These are phyloP conservation scores for Trametes versicolor DNA, from an alignment of 1,284 basidiomycete genomes.

Conservation along the genomic window DNA sequence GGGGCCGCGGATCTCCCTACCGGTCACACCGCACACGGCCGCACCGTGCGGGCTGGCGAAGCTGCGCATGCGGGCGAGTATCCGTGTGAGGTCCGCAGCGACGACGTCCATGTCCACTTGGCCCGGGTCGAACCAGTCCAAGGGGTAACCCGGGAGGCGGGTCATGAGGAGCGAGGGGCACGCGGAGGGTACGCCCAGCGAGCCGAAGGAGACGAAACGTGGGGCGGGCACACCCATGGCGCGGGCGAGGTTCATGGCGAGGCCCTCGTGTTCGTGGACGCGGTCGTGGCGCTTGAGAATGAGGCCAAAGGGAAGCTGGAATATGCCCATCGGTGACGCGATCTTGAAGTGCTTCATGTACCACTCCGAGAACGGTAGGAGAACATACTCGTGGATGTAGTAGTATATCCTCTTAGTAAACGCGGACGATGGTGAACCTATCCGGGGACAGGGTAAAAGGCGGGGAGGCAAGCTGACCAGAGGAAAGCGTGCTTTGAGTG, in stretches of 20 bases:
- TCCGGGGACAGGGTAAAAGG: constrained; percentile 12
- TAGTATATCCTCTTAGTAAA: constrained; percentile 16
- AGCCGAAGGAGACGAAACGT: constrained; percentile 27
- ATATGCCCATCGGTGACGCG: background rate
- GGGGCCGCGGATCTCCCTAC: constrained; percentile 13
- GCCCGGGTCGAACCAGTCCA: constrained; percentile 7
- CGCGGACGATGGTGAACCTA: constrained; percentile 18
- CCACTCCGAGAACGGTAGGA: constrained; percentile 10
- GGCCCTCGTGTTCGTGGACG: constrained; percentile 28
- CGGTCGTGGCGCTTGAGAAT: constrained; percentile 18
- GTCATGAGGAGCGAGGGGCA: constrained; percentile 33
- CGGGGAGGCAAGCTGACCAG: background rate
- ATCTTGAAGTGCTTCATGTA: background rate
- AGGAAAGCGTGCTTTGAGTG: background rate
- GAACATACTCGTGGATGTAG: constrained; percentile 21
- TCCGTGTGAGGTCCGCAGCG: constrained; percentile 13
- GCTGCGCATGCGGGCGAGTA: constrained; percentile 24
- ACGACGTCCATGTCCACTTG: constrained; percentile 21
- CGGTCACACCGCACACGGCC: constrained; percentile 28
- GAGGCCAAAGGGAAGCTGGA: constrained; percentile 22
- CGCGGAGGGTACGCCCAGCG: constrained; percentile 3
- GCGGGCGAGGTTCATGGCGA: constrained; percentile 30
- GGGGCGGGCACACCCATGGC: constrained; percentile 34
- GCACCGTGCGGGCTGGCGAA: constrained; percentile 24
- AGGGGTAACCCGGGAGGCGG: constrained; percentile 12